These are phyloP conservation scores for Effrenium voratum DNA, from an alignment of 73 alveolate species.

Conservation along the genomic window DNA sequence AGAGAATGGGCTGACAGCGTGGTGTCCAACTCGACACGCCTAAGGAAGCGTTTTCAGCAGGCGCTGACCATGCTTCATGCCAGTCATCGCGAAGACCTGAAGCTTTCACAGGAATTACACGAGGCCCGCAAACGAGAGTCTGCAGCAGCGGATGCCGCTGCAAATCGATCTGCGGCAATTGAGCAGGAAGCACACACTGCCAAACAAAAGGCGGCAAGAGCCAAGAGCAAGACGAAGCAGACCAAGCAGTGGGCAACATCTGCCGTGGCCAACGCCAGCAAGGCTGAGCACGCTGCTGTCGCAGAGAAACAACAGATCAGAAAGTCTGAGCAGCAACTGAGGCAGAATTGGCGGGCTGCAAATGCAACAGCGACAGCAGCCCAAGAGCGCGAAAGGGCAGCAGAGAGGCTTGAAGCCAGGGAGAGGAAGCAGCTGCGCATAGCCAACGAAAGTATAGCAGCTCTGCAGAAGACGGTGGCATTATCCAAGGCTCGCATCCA, in stretches of 20 bases:
- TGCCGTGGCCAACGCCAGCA: conserved; percentile 42
- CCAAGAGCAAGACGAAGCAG: background rate
- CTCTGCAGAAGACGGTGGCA: background rate
- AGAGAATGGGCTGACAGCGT: background rate
- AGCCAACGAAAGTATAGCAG: background rate
- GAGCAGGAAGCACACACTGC: background rate
- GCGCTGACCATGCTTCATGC: background rate
- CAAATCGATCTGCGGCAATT: conserved; percentile 19
- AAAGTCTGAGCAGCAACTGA: background rate
- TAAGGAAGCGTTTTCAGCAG: background rate
- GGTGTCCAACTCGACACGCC: background rate
- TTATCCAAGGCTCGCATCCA: no score
- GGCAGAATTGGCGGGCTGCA: background rate
- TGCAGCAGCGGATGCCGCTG: background rate
- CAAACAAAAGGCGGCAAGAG: background rate
- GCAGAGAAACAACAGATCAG: conserved; percentile 8
- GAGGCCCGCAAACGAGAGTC: no score
- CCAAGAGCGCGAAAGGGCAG: background rate
- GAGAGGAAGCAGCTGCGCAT: background rate
- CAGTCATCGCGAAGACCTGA: background rate
- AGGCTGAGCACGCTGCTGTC: background rate
- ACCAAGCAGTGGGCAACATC: background rate
- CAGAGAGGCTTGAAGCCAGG: background rate
- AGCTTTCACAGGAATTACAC: no score
- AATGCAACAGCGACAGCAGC: background rate